These are phyloP conservation scores for Silene uniflora DNA, from an alignment of 148 eudicot genomes.

Conservation along the genomic window DNA sequence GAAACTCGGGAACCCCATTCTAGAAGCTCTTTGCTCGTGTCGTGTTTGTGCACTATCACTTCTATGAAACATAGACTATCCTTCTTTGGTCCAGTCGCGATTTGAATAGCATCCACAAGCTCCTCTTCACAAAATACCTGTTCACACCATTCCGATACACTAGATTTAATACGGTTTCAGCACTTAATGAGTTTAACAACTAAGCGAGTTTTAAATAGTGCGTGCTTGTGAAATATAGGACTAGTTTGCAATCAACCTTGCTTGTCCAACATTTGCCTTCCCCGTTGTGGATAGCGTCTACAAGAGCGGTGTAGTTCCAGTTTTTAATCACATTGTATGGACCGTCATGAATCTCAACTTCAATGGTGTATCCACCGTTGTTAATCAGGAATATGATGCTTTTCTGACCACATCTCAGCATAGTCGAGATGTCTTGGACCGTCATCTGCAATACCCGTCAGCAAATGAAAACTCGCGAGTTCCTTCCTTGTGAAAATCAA, in stretches of 20 bases:
- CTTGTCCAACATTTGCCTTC: constrained; percentile 90
- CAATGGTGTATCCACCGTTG: constrained; percentile 90
- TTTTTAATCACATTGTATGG: constrained; percentile 90
- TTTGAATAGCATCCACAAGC: constrained; percentile 59
- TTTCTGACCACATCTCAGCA: constrained; percentile 67
- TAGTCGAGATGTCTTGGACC: constrained; percentile 78
- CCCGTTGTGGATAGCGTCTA: constrained; percentile 84
- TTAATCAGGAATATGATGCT: constrained; percentile 74
- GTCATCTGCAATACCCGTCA: constrained; percentile 43
- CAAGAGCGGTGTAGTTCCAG: constrained; percentile 80
- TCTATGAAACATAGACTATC: constrained; percentile 75
- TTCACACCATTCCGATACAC: too few relatives aligned
- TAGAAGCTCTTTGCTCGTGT: constrained; percentile 85
- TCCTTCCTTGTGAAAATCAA: too few relatives aligned
- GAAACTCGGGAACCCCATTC: constrained; percentile 86
- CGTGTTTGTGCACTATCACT: constrained; percentile 72
- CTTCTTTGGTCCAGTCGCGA: constrained; percentile 52
- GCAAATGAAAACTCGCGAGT: too few relatives aligned
- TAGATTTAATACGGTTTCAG: too few relatives aligned
- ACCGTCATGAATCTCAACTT: constrained; percentile 89
- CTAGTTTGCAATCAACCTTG: constrained; percentile 32
- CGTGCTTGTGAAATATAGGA: too few relatives aligned
- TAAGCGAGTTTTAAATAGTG: too few relatives aligned
- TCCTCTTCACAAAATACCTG: constrained; percentile 67
- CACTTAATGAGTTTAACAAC: too few relatives aligned